Percentiles rank a stretch among this genome's conserved stretches.
Conservation (phyloP, 345 rosid species). For the Salix suchowensis region DNA sequence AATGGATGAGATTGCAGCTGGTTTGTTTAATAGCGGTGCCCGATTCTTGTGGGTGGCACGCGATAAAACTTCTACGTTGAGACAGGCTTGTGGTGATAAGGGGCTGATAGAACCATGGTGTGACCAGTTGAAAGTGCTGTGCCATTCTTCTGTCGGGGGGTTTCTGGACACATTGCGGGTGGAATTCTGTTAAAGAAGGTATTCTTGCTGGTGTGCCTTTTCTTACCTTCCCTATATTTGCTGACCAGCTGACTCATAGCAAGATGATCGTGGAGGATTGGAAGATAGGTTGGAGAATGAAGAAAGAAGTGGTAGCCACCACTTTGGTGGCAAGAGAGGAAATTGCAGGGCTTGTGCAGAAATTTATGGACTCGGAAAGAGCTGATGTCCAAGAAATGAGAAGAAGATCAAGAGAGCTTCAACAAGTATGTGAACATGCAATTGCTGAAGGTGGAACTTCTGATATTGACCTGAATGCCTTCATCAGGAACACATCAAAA, state of each 20-base stretch:
- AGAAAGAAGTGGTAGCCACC: slow-evolving; percentile 5
- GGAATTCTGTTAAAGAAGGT: slow-evolving; percentile 15
- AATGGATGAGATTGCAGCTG: slow-evolving; percentile 13
- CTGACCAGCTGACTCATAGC: slow-evolving; percentile 24
- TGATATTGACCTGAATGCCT: slow-evolving; percentile 30
- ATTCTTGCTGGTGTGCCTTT: slow-evolving; percentile 10
- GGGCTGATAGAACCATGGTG: slow-evolving; percentile 20
- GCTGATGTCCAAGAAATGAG: slow-evolving; percentile 27
- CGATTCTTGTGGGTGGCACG: slow-evolving; percentile 11
- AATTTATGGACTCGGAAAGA: slow-evolving; percentile 13
- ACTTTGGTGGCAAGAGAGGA: slow-evolving; percentile 31
- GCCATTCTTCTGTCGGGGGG: slow-evolving; percentile 14
- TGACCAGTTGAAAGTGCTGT: slow-evolving; percentile 12
- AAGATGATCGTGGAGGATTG: slow-evolving; percentile 35
- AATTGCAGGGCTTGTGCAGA: slow-evolving; percentile 21
- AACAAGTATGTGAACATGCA: slow-evolving; percentile 26
- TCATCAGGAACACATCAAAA: slow-evolving; percentile 15
- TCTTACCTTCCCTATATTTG: slow-evolving; percentile 3
- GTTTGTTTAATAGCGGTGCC: not conserved
- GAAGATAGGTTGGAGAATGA: slow-evolving; percentile 7
- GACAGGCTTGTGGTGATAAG: not conserved
- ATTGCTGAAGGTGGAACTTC: slow-evolving; percentile 39
- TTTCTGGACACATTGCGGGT: slow-evolving; percentile 18
- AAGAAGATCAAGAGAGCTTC: slow-evolving; percentile 22
- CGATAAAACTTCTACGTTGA: not conserved